Evolutionary conservation across 1,139 yeast species (phyloP), one percentile per base, ranked within the genome.

Genomic region (Magnusiomyces magnusii): DNA sequence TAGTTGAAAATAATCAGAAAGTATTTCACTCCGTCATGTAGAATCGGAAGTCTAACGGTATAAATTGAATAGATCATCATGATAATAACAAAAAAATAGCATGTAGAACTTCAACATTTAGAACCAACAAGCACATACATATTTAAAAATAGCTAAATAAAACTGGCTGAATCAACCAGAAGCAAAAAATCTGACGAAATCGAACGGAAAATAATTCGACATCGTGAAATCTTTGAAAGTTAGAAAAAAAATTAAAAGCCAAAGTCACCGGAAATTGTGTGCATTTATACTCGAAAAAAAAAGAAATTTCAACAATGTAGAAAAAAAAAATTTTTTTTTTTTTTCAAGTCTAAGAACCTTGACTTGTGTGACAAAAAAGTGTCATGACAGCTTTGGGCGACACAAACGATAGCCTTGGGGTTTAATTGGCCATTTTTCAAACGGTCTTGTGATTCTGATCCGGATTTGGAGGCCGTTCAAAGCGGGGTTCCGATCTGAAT

Each of bases 21-120:
- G 66, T 65, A 66, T 64, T 62, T 66, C 63, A 23, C 25, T 44
- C 75, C 78, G 75, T 75, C 80, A 75, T 71, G 58, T 62, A 61
- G 64, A 67, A 69, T 78, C 77, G 78, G 81, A 74, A 78, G 82
- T 78, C 81, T 78, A 78, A 78, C 80, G 81, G 78, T 80, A 74
- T 71, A 69, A 60, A 57, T 54, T 44, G 42, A 57, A 57, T 63
- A 53, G 39, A 39, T 59, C 61, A 59, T 59, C 59, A 59, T 53
- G 5, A 5, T 19, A 44, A 23, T 31, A 31, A 31, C 13, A 31
- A 31, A 7, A 31, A 13, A 31, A 31, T n/a, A n/a, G n/a, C n/a
- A n/a, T n/a, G 36, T 7, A 31, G 13, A 7, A 31, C 7, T 7
- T 31, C 36, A 31, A 31, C 36, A 13, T 31, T 31, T 31, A 31